phyloP scores from a whole-genome alignment of 2,329 filamentous ascomycete genomes.

The Dothidotthia symphoricarpi region DNA sequence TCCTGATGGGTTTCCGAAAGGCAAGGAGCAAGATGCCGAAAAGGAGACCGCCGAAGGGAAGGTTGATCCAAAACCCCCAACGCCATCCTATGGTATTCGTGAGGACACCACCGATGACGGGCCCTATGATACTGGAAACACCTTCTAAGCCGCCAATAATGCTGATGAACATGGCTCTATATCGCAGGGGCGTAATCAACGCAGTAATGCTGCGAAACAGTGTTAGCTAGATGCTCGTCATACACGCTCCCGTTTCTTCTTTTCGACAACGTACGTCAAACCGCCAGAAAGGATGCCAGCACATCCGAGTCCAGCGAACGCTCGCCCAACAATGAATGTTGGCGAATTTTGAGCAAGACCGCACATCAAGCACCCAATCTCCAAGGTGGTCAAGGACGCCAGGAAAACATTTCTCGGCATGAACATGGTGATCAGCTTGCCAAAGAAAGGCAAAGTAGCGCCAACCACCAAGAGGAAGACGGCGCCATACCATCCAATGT shows the following conservation, averaged over 20 bases:
- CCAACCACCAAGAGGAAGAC: conserved; percentile 45
- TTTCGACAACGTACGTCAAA: too few relatives aligned
- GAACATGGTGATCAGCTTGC: conserved; percentile 39
- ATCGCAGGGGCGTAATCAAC: too few relatives aligned
- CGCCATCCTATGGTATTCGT: conserved; percentile 61
- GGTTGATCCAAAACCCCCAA: conserved; percentile 40
- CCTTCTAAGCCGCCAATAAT: conserved; percentile 46
- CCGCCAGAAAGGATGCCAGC: conserved; percentile 48
- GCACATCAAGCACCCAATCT: conserved; percentile 40
- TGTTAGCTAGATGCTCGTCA: too few relatives aligned
- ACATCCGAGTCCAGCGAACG: conserved; percentile 47
- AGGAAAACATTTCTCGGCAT: conserved; percentile 42
- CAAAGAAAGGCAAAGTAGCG: conserved; percentile 47
- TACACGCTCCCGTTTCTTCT: too few relatives aligned
- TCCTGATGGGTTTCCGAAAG: too few relatives aligned
- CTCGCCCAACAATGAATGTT: conserved; percentile 49
- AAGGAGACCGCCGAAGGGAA: conserved; percentile 17
- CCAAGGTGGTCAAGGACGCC: conserved; percentile 40
- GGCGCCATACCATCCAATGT: conserved; percentile 22
- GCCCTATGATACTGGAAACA: conserved; percentile 31
- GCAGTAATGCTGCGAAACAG: too few relatives aligned
- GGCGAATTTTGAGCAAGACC: conserved; percentile 43
- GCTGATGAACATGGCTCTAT: too few relatives aligned
- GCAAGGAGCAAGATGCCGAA: conserved; percentile 7
- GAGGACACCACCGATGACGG: conserved; percentile 43